Conservation (phyloP, 139 green algal species). For the Chara braunii region DNA sequence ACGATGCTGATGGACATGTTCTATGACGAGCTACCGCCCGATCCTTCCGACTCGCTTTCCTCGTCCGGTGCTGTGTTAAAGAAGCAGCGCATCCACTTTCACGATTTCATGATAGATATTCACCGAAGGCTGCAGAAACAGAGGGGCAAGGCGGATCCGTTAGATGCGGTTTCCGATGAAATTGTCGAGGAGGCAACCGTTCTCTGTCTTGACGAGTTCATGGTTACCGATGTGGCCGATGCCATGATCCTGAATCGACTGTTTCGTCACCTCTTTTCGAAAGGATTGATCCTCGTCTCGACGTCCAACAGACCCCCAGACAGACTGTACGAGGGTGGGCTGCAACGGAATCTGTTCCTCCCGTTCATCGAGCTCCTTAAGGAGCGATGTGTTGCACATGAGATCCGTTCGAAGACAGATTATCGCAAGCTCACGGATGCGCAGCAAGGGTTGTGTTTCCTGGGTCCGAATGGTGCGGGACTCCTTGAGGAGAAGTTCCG, state of each 20-base stretch:
- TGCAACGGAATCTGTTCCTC: slow-evolving; percentile 90
- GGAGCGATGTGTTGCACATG: slow-evolving; percentile 66
- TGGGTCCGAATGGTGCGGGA: slow-evolving; percentile 22
- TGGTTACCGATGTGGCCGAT: slow-evolving; percentile 89
- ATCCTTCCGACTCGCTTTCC: neutral
- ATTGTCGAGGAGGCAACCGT: slow-evolving; percentile 50
- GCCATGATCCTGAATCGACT: slow-evolving; percentile 42
- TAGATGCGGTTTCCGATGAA: slow-evolving; percentile 62
- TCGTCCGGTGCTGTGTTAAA: slow-evolving; percentile 5
- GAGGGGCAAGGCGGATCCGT: slow-evolving; percentile 49
- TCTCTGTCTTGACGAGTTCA: slow-evolving; percentile 95
- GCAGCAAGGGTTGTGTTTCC: slow-evolving; percentile 72
- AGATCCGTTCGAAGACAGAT: slow-evolving; percentile 77
- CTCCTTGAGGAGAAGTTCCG: slow-evolving; percentile 45
- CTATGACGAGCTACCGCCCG: slow-evolving; percentile 32
- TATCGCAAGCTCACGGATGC: slow-evolving; percentile 63
- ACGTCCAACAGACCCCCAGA: slow-evolving; percentile 79
- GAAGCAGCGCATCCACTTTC: slow-evolving; percentile 76
- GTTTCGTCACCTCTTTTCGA: slow-evolving; percentile 23
- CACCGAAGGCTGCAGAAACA: slow-evolving; percentile 51
- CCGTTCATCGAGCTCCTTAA: slow-evolving; percentile 77
- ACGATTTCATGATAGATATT: slow-evolving; percentile 98
- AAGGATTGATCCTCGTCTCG: slow-evolving; percentile 57
- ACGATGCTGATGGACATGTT: slow-evolving; percentile 98
- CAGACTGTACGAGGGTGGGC: slow-evolving; percentile 81